Percentiles rank a stretch among this genome's conserved stretches.
These are phyloP conservation scores for Onygenales sp. DNA, from an alignment of 2,329 filamentous ascomycete species.

Conservation along the genomic window DNA sequence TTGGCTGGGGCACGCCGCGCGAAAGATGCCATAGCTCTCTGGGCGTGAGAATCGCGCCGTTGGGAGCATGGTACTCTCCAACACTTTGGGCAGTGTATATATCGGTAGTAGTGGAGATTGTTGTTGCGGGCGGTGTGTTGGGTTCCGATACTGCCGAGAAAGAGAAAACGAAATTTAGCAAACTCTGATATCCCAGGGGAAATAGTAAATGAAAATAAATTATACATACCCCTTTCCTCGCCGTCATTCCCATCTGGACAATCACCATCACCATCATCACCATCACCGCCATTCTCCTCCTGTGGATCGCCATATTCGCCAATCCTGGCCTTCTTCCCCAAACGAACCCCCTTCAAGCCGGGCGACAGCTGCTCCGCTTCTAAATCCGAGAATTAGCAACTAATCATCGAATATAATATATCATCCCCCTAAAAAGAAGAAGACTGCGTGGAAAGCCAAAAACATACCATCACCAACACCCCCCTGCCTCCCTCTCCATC, in stretches of 20 bases:
- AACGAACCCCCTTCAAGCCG: no score
- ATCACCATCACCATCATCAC: neutral
- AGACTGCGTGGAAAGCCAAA: neutral
- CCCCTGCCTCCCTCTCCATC: neutral
- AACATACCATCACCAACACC: neutral
- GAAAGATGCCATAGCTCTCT: conserved; percentile 3
- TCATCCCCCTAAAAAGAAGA: no score
- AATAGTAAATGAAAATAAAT: no score
- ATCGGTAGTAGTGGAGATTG: neutral
- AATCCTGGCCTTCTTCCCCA: no score
- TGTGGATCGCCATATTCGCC: no score
- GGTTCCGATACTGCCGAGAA: neutral
- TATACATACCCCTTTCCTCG: neutral
- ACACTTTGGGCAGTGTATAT: neutral
- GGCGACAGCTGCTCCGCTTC: no score
- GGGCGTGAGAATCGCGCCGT: conserved; percentile 4
- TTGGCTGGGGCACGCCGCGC: conserved; percentile 9
- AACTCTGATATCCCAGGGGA: no score
- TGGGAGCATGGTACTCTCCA: conserved; percentile 8
- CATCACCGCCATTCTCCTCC: neutral
- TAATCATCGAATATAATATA: no score
- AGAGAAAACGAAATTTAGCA: no score
- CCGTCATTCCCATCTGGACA: neutral
- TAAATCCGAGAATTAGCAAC: no score
- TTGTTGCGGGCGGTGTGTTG: neutral